Evolutionary conservation across 2,329 filamentous ascomycete species (phyloP).

Genomic region (Geosmithia morbida): DNA sequence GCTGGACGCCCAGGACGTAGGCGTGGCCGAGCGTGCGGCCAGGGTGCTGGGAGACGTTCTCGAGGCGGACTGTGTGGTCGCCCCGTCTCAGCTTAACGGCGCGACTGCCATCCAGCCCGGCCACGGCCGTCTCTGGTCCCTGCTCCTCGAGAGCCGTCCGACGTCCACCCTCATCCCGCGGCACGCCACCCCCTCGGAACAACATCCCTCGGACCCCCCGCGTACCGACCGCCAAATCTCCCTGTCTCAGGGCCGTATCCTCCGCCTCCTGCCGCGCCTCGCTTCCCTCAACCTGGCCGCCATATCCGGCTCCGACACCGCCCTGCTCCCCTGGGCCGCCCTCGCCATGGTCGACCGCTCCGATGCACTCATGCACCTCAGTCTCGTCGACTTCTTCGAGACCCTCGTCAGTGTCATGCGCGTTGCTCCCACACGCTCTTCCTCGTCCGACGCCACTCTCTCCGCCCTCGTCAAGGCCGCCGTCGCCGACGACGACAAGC

Average conservation of each 20-base stretch:
- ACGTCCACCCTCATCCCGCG: constrained; percentile 28
- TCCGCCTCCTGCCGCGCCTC: constrained; percentile 35
- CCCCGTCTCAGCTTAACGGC: constrained; percentile 1
- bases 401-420: constrained; percentile 32
- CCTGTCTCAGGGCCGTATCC: constrained; percentile 36
- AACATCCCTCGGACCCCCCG: constrained; percentile 4
- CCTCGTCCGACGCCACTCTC: constrained; percentile 19
- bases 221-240: constrained; percentile 23
- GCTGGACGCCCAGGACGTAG: constrained; percentile 36
- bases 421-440: constrained; percentile 18
- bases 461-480: constrained; percentile 26
- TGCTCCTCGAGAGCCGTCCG: constrained; percentile 30
- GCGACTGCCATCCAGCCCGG: constrained; percentile 18
- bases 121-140: constrained; percentile 37
- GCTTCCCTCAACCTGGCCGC: constrained; percentile 28
- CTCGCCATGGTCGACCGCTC: constrained; percentile 33
- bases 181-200: constrained; percentile 15
- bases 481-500: constrained; percentile 17
- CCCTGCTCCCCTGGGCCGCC: constrained; percentile 35
- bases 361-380: constrained; percentile 35
- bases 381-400: constrained; percentile 38
- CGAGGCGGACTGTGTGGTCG: constrained; percentile 35
- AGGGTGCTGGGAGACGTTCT: constrained; percentile 37
- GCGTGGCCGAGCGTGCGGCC: constrained; percentile 38
- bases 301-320: constrained; percentile 14